Base-by-base conservation (phyloP, 352 stramenopile species). In the Pythium periplocum region DNA sequence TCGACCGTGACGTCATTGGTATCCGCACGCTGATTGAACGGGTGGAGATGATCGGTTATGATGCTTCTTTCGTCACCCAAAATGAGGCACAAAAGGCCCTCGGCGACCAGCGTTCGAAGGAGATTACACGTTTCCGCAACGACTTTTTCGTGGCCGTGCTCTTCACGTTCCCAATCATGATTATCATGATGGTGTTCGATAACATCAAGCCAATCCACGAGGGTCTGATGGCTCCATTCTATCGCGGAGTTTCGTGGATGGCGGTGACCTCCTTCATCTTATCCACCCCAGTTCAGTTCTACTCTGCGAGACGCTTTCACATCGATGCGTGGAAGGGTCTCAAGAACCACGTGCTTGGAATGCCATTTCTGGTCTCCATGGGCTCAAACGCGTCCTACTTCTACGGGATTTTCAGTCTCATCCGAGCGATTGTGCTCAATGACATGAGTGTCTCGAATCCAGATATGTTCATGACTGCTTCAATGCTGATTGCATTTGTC, bases 401-500 rank as follows among this genome's bases (percentile, higher is more conserved):
- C 35, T 99, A 98, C 66, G 96, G 87, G 0, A 51, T 98, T 3
- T 90, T 97, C 45, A 93, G 87, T 36, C 75, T 98, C 33, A 55
- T 90, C 58, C 90, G 73, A 35, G 81, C 73, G 34, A 71, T 75
- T 8, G 70, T 82, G 56, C 75, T 82, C 36, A 68, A 73, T 33
- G 76, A 97, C 45, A 69, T 63, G 57, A 83, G 71, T 55, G 74
- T 95, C 31, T 62, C 75, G 17, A 83, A 74, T 36, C 68, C 74
- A 4, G 83, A 96, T 62, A 96, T 98, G 72, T 99, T 99, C 65
- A 98, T 99, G 80, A 99, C 97, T 3, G 95, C 92, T n/a, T 86
- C 96, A 2, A 96, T 99, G 74, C 76, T 99, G 31, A 90, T 99
- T 53, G 88, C 95, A 12, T 99, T 99, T 61, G 96, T 99, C 35